Percentiles rank a stretch among this genome's conserved stretches.
Evolutionary conservation across 768 basidiomycete genomes (phyloP).

Genomic region (Arthromyces matolae): DNA sequence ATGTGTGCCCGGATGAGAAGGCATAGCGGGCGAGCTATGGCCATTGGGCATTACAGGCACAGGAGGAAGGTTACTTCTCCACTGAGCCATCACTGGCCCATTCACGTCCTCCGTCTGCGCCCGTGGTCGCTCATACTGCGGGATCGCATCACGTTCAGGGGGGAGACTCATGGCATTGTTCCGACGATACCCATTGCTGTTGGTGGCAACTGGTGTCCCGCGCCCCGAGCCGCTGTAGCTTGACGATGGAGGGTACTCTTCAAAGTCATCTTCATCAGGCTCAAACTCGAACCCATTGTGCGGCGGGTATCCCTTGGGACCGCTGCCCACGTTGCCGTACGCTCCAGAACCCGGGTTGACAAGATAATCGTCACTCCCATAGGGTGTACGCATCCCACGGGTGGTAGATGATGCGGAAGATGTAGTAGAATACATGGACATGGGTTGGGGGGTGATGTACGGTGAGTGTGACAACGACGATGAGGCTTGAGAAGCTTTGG

Average conservation of each 20-base stretch:
- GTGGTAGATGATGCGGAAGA: constrained; percentile 28
- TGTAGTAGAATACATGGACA: constrained; percentile 28
- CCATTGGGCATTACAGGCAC: constrained; percentile 29
- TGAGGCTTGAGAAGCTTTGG: constrained; percentile 26
- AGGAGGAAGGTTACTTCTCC: constrained; percentile 51
- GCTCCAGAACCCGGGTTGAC: constrained; percentile 21
- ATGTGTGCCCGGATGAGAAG: constrained; percentile 14
- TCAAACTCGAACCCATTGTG: constrained; percentile 73
- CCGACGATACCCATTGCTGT: constrained; percentile 42
- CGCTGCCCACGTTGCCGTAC: constrained; percentile 36
- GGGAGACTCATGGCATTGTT: constrained; percentile 57
- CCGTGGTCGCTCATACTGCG: constrained; percentile 52
- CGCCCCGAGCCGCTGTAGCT: constrained; percentile 55
- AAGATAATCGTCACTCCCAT: constrained; percentile 37
- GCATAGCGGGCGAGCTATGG: constrained; percentile 18
- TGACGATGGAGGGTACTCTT: constrained; percentile 62
- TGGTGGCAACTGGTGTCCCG: constrained; percentile 57
- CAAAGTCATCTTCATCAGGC: constrained; percentile 67
- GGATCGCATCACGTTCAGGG: constrained; percentile 48
- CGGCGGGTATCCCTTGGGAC: constrained; percentile 55
- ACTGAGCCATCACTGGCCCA: constrained; percentile 59
- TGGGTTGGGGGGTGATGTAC: constrained; percentile 25
- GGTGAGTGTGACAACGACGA: constrained; percentile 16
- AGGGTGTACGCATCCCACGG: constrained; percentile 31
- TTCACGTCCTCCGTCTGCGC: constrained; percentile 68